A percentile compares a stretch with the other conserved stretches of the same genome.
Evolutionary conservation across 805 yeast genomes (phyloP).

Genomic region (Metschnikowia lochheadii): DNA sequence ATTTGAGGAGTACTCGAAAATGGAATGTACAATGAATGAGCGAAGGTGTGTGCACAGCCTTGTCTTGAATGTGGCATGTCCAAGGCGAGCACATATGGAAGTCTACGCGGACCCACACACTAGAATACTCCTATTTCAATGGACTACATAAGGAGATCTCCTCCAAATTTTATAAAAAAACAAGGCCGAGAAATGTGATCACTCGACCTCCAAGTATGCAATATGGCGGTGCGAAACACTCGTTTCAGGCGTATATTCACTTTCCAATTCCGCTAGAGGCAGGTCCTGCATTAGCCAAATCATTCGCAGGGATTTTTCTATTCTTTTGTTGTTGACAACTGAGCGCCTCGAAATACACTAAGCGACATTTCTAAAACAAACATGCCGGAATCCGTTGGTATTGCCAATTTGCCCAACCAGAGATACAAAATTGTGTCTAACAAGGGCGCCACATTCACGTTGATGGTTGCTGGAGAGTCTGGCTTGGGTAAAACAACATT

Average conservation of each 20-base stretch:
- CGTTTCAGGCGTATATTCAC: conserved; percentile 1
- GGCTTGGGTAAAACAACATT: conserved; percentile 93
- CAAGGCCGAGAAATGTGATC: background rate
- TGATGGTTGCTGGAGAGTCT: conserved; percentile 88
- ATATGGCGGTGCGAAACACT: background rate
- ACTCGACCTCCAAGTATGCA: background rate
- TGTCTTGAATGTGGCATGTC: too few relatives aligned
- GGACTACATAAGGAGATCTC: too few relatives aligned
- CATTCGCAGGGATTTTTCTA: conserved; percentile 5
- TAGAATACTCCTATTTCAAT: too few relatives aligned
- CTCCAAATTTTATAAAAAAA: too few relatives aligned
- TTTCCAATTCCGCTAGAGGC: background rate
- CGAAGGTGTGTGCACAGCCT: background rate
- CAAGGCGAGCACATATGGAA: too few relatives aligned
- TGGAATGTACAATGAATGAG: background rate
- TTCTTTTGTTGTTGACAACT: conserved; percentile 4
- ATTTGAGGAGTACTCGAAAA: background rate
- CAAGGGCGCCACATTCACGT: conserved; percentile 71
- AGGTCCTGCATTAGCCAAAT: conserved; percentile 4
- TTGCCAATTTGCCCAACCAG: conserved; percentile 71
- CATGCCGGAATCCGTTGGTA: conserved; percentile 61
- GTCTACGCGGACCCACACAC: too few relatives aligned
- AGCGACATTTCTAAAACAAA: conserved; percentile 2
- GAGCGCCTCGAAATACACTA: background rate
- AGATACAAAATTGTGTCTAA: conserved; percentile 73